Evolutionary conservation across 805 yeast genomes (phyloP).

Genomic region (Candida peoriensis): DNA sequence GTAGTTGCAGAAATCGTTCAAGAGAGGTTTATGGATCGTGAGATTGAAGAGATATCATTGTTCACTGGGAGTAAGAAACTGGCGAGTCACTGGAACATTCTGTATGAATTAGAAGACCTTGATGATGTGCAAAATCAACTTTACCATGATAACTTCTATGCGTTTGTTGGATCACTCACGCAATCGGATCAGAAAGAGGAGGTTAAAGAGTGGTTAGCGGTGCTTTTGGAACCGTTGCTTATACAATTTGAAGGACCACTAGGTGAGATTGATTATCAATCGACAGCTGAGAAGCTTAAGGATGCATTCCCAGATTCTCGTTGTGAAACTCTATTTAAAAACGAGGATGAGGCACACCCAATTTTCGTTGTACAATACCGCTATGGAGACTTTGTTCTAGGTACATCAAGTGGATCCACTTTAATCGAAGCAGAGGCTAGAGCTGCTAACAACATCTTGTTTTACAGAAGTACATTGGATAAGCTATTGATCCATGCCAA

Average conservation of each 20-base stretch:
- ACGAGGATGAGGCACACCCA: not conserved
- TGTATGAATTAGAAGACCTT: constrained; percentile 1
- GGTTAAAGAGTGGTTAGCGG: constrained; percentile 6
- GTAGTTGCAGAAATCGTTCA: constrained; percentile 1
- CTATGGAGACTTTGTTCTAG: constrained; percentile 1
- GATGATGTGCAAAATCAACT: not conserved
- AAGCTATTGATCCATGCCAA: not conserved
- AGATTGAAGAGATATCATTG: constrained; percentile 2
- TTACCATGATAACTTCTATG: constrained; percentile 7
- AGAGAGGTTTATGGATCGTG: constrained; percentile 6
- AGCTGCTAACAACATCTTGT: constrained; percentile 2
- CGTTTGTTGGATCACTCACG: constrained; percentile 8
- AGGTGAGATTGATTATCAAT: too few relatives aligned
- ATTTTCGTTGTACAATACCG: constrained; percentile 2
- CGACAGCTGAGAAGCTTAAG: constrained; percentile 1
- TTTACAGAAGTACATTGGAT: constrained; percentile 2
- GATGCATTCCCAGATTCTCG: not conserved
- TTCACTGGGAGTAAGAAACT: constrained; percentile 3
- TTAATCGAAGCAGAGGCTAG: constrained; percentile 3
- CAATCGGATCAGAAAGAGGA: not conserved
- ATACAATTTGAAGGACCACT: not conserved
- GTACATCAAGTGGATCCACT: constrained; percentile 2
- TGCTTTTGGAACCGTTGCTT: constrained; percentile 8
- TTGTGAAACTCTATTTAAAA: not conserved
- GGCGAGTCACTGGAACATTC: constrained; percentile 4